These are phyloP conservation scores for Tolypocladium ophioglossoides DNA, from an alignment of 2,329 filamentous ascomycete genomes.

Conservation along the genomic window DNA sequence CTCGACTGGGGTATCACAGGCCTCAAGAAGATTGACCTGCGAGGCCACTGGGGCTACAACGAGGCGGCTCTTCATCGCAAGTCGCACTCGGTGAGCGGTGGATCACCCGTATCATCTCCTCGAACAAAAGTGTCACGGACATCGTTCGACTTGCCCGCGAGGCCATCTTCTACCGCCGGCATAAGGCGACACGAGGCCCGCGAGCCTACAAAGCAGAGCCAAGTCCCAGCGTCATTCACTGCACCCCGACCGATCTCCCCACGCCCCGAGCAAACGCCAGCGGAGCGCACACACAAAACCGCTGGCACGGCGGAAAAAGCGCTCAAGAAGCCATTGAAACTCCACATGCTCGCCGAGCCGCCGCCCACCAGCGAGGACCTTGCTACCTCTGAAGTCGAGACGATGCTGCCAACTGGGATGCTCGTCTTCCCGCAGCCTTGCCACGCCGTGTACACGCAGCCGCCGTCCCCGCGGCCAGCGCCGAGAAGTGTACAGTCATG, in stretches of 20 bases:
- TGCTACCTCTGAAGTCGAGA: slow-evolving; percentile 3
- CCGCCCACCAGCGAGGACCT: slow-evolving; percentile 4
- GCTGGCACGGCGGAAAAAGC: background rate
- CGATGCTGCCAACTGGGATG: slow-evolving; percentile 2
- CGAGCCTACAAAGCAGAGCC: background rate
- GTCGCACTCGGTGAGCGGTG: slow-evolving; percentile 12
- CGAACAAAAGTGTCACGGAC: slow-evolving; percentile 6
- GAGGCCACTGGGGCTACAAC: background rate
- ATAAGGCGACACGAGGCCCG: background rate
- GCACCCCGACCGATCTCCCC: background rate
- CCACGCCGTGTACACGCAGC: slow-evolving; percentile 16
- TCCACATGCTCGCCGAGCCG: background rate
- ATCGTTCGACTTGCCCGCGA: slow-evolving; percentile 10
- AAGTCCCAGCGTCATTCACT: background rate
- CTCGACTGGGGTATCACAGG: background rate
- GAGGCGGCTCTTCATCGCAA: slow-evolving; percentile 9
- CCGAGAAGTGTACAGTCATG: slow-evolving; percentile 24
- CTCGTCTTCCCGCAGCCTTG: slow-evolving; percentile 5
- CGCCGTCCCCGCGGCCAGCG: slow-evolving; percentile 23
- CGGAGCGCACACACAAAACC: background rate
- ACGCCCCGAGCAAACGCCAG: background rate
- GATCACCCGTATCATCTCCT: background rate
- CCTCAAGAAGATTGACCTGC: background rate
- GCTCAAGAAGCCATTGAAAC: background rate
- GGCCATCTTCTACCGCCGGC: background rate